Evolutionary conservation across 2,329 filamentous ascomycete species (phyloP).

Genomic region (Aspergillus phoenicis): DNA sequence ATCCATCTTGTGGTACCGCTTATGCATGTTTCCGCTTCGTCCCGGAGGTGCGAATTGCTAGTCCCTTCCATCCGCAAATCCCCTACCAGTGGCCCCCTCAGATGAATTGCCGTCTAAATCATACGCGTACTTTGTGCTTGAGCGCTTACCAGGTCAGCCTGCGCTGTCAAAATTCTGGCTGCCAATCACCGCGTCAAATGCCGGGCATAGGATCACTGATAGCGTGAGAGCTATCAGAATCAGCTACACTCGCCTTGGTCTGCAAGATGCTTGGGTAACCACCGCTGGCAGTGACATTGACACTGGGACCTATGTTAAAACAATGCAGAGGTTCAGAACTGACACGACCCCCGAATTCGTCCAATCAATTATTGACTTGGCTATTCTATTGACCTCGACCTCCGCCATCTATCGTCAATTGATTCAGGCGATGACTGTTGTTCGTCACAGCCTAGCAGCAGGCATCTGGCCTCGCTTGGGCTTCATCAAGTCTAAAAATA

Average conservation of each 20-base stretch:
- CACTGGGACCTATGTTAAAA: not conserved
- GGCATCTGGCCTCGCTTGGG: constrained; percentile 2
- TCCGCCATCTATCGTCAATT: not conserved
- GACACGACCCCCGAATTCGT: not conserved
- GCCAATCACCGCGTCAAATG: not conserved
- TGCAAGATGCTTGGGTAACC: not conserved
- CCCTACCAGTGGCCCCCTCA: not conserved
- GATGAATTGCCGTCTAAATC: not conserved
- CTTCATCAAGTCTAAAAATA: constrained; percentile 18
- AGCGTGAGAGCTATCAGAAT: not conserved
- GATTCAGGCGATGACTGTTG: not conserved
- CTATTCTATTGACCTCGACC: not conserved
- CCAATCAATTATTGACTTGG: not conserved
- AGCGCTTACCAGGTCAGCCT: not conserved
- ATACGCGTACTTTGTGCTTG: not conserved
- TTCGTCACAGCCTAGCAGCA: not conserved
- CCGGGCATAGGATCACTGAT: not conserved
- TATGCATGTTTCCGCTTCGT: constrained; percentile 11
- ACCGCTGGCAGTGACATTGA: not conserved
- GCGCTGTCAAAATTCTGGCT: not conserved
- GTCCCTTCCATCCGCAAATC: not conserved
- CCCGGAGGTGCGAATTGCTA: not conserved
- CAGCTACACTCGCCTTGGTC: not conserved
- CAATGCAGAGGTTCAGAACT: not conserved
- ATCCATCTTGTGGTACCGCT: not conserved